Percentiles rank a stretch among this genome's conserved stretches.
phyloP scores from a whole-genome alignment of 2,329 filamentous ascomycete genomes.

The Diplodia intermedia region DNA sequence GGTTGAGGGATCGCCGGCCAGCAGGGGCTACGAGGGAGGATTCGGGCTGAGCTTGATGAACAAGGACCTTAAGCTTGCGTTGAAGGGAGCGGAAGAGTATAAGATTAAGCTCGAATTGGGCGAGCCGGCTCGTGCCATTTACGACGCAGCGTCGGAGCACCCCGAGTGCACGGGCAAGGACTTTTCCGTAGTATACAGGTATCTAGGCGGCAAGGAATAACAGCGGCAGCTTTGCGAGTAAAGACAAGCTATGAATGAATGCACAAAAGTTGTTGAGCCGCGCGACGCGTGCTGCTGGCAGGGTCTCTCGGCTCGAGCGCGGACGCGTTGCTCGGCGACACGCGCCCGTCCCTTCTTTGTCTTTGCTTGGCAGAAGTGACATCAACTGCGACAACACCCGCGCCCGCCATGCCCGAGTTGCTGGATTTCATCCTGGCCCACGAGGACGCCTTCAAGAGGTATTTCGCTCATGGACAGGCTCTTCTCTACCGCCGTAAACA shows the following conservation, averaged over 20 bases:
- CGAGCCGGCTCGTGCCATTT: slow-evolving; percentile 54
- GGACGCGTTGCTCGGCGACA: slow-evolving; percentile 16
- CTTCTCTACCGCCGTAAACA: slow-evolving; percentile 32
- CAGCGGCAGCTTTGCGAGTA: neutral
- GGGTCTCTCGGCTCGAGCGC: neutral
- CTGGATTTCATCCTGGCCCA: slow-evolving; percentile 64
- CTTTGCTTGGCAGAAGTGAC: slow-evolving; percentile 30
- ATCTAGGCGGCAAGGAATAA: slow-evolving; percentile 55
- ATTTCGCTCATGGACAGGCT: slow-evolving; percentile 11
- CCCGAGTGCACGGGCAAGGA: slow-evolving; percentile 57
- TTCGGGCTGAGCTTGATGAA: slow-evolving; percentile 59
- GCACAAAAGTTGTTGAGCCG: neutral
- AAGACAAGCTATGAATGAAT: neutral
- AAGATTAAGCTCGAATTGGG: slow-evolving; percentile 56
- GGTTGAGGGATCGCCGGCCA: slow-evolving; percentile 75
- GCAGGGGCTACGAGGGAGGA: slow-evolving; percentile 68
- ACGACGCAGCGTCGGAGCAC: slow-evolving; percentile 53
- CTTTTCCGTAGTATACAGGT: slow-evolving; percentile 59
- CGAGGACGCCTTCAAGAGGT: slow-evolving; percentile 59
- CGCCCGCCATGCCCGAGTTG: slow-evolving; percentile 67
- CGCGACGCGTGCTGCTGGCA: neutral
- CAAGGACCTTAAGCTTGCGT: slow-evolving; percentile 58
- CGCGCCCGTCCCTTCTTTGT: slow-evolving; percentile 5
- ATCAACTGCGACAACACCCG: slow-evolving; percentile 24
- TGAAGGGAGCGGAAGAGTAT: slow-evolving; percentile 55